Conservation (phyloP, 495 filamentous ascomycete species). For the Clohesyomyces aquaticus region DNA sequence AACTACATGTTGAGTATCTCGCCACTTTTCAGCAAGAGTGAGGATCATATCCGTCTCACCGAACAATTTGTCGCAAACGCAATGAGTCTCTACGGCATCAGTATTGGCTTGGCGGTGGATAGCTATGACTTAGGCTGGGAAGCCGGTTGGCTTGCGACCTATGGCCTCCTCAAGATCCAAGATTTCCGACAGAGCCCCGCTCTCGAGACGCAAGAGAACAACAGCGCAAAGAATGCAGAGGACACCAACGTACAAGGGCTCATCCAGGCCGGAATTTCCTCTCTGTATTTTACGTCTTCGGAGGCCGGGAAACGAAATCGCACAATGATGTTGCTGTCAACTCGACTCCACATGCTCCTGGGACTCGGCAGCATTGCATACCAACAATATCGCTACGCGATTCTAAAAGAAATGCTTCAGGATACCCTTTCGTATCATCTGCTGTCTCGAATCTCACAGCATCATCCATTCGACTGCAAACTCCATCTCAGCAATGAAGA, state of each 20-base stretch:
- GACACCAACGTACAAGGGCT: conserved; percentile 4
- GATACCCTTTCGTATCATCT: conserved; percentile 28
- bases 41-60: neutral
- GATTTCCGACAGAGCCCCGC: neutral
- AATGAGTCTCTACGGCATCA: conserved; percentile 17
- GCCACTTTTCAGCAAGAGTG: neutral
- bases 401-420: conserved; percentile 32
- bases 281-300: conserved; percentile 4
- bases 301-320: conserved; percentile 22
- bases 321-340: conserved; percentile 25
- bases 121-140: conserved; percentile 11
- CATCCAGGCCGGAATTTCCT: conserved; percentile 25
- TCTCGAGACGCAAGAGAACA: neutral
- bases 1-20: conserved; percentile 33
- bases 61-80: conserved; percentile 7
- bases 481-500: conserved; percentile 4
- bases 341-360: conserved; percentile 23
- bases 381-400: conserved; percentile 9
- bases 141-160: conserved; percentile 17
- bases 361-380: conserved; percentile 26
- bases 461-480: conserved; percentile 25
- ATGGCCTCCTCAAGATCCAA: conserved; percentile 27
- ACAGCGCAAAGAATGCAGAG: neutral
- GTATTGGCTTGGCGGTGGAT: too few species aligned
- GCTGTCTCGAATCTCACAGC: conserved; percentile 24